Conservation (phyloP, 352 stramenopile species). For the Globisporangium spiculum region DNA sequence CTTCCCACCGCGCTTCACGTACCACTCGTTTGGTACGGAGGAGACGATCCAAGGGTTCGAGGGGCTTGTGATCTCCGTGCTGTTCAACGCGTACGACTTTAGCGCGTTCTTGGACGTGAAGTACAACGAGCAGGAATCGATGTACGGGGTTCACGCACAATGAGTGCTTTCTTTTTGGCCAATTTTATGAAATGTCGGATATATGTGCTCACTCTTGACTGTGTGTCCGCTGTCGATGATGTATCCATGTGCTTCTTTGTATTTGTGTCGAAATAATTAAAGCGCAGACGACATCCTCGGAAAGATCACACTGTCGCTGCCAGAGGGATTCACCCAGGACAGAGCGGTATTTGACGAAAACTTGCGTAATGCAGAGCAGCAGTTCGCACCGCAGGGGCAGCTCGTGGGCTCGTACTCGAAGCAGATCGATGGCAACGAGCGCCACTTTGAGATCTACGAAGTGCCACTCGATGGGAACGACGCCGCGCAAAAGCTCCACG, state of each 20-base stretch:
- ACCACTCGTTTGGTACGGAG: constrained; percentile 77
- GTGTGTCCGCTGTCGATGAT: background rate
- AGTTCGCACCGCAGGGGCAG: constrained; percentile 43
- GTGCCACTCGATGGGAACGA: constrained; percentile 53
- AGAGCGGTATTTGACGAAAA: constrained; percentile 34
- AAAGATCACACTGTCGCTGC: constrained; percentile 49
- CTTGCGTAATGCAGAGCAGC: constrained; percentile 17
- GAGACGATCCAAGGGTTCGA: constrained; percentile 69
- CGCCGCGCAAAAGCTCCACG: constrained; percentile 46
- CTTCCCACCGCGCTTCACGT: constrained; percentile 76
- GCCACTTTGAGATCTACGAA: constrained; percentile 71
- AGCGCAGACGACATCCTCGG: constrained; percentile 52
- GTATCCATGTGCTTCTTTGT: background rate
- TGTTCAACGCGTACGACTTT: constrained; percentile 72
- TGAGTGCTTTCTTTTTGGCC: background rate
- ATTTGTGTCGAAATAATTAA: background rate
- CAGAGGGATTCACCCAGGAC: constrained; percentile 37
- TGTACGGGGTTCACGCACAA: constrained; percentile 21
- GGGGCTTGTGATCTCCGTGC: constrained; percentile 47
- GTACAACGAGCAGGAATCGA: constrained; percentile 49
- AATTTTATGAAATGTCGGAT: background rate
- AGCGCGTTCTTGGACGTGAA: constrained; percentile 45
- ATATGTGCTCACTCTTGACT: background rate
- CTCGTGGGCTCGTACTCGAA: constrained; percentile 41
- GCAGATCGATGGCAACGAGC: constrained; percentile 17